A percentile compares a stretch with the other conserved stretches of the same genome.
phyloP scores from a whole-genome alignment of 2,329 filamentous ascomycete species.

The Fusarium torreyae region DNA sequence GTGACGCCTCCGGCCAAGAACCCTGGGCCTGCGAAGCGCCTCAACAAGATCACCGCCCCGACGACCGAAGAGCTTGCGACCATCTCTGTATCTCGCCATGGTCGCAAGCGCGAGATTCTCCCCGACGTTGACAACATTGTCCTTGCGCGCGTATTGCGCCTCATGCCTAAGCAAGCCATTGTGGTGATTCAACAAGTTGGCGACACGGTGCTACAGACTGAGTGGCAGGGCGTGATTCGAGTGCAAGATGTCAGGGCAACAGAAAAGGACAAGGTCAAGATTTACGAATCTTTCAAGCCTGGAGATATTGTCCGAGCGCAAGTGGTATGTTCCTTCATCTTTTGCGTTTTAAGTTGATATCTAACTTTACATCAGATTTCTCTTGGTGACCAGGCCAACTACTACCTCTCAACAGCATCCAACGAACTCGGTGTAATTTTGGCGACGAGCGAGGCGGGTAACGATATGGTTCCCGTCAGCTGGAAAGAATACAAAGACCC shows the following conservation, averaged over 20 bases:
- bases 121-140: slow-evolving; percentile 87
- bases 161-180: slow-evolving; percentile 87
- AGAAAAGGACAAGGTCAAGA: slow-evolving; percentile 94
- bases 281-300: slow-evolving; percentile 91
- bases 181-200: slow-evolving; percentile 89
- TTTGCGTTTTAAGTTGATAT: neutral
- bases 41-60: slow-evolving; percentile 69
- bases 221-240: slow-evolving; percentile 88
- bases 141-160: slow-evolving; percentile 86
- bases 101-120: slow-evolving; percentile 76
- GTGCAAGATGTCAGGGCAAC: slow-evolving; percentile 94
- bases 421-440: slow-evolving; percentile 96
- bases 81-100: slow-evolving; percentile 69
- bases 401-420: slow-evolving; percentile 92
- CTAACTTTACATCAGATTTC: slow-evolving; percentile 72
- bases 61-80: slow-evolving; percentile 63
- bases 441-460: slow-evolving; percentile 88
- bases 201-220: slow-evolving; percentile 78
- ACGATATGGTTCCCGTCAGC: slow-evolving; percentile 91
- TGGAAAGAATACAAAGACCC: slow-evolving; percentile 96
- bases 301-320: slow-evolving; percentile 91
- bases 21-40: slow-evolving; percentile 69
- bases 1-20: slow-evolving; percentile 64
- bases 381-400: slow-evolving; percentile 92
- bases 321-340: slow-evolving; percentile 70